Percentiles rank a stretch among this genome's conserved stretches.
Evolutionary conservation across 2,329 filamentous ascomycete species (phyloP).

Genomic region (Pseudogymnoascus sp.): DNA sequence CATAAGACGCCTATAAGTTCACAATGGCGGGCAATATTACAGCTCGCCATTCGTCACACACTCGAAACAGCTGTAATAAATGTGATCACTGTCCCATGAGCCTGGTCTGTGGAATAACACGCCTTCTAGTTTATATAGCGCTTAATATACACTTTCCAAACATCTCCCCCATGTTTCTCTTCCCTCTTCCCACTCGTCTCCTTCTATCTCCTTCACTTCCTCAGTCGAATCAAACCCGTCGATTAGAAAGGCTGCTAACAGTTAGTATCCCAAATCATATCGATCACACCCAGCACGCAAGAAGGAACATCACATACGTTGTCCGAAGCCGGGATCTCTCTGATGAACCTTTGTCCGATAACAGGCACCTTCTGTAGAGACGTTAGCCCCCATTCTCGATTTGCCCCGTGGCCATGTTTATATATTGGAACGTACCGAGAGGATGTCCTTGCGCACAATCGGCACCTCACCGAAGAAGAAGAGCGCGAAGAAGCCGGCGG

Average conservation of each 20-base stretch:
- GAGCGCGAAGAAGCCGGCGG: slow-evolving; percentile 45
- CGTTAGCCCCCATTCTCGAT: background rate
- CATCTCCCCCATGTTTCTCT: background rate
- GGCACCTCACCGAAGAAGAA: slow-evolving; percentile 58
- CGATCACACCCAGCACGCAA: background rate
- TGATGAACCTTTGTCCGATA: slow-evolving; percentile 42
- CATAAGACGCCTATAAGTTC: background rate
- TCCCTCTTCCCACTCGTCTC: background rate
- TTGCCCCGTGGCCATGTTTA: background rate
- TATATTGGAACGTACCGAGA: slow-evolving; percentile 37
- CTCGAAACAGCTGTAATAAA: background rate
- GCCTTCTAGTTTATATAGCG: slow-evolving; percentile 6
- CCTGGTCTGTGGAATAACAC: background rate
- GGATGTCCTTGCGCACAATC: slow-evolving; percentile 50
- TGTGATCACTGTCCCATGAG: background rate
- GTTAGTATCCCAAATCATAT: background rate
- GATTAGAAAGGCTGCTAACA: background rate
- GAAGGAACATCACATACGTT: slow-evolving; percentile 42
- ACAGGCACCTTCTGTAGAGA: slow-evolving; percentile 45
- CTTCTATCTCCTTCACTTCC: background rate
- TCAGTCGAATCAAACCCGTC: background rate
- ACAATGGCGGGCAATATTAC: background rate
- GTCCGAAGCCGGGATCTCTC: slow-evolving; percentile 50
- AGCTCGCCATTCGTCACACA: background rate
- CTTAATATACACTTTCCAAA: background rate